phyloP scores from a whole-genome alignment of 129 eudicot species.

The Kitagawia praeruptora region DNA sequence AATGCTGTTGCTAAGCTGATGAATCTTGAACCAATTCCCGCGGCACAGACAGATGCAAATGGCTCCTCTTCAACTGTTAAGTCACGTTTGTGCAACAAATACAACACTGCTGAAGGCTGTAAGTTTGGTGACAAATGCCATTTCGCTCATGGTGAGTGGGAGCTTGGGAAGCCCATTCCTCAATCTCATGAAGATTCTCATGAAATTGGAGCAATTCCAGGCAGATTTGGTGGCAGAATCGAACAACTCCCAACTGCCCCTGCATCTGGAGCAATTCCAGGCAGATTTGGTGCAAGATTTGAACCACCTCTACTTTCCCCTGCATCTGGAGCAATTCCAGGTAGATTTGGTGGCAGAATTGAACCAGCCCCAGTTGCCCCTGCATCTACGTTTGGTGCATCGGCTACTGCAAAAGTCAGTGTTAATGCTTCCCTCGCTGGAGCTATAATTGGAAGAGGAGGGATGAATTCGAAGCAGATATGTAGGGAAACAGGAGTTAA shows the following conservation, averaged over 20 bases:
- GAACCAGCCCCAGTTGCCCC: conserved; percentile 33
- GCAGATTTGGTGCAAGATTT: conserved; percentile 27
- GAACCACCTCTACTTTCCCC: conserved; percentile 30
- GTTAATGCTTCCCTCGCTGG: conserved; percentile 73
- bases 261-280: conserved; percentile 27
- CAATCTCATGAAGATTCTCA: conserved; percentile 47
- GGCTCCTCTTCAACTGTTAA: conserved; percentile 43
- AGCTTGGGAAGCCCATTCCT: conserved; percentile 54
- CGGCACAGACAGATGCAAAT: conserved; percentile 28
- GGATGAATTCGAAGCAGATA: conserved; percentile 80
- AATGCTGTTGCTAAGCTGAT: conserved; percentile 78
- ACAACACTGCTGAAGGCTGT: conserved; percentile 78
- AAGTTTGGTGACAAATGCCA: conserved; percentile 80
- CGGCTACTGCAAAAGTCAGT: conserved; percentile 70
- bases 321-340: conserved; percentile 27
- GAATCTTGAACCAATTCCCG: conserved; percentile 52
- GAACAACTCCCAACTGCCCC: conserved; percentile 30
- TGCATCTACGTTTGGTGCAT: conserved; percentile 52
- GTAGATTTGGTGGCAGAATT: conserved; percentile 29
- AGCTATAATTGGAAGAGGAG: conserved; percentile 80
- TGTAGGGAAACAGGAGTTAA: conserved; percentile 70
- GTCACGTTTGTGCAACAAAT: conserved; percentile 71
- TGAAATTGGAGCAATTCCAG: conserved; percentile 21
- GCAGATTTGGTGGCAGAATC: conserved; percentile 27
- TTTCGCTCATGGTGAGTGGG: conserved; percentile 92